phyloP scores from a whole-genome alignment of 257 asterid genomes.

The Solanum medicagineum region DNA sequence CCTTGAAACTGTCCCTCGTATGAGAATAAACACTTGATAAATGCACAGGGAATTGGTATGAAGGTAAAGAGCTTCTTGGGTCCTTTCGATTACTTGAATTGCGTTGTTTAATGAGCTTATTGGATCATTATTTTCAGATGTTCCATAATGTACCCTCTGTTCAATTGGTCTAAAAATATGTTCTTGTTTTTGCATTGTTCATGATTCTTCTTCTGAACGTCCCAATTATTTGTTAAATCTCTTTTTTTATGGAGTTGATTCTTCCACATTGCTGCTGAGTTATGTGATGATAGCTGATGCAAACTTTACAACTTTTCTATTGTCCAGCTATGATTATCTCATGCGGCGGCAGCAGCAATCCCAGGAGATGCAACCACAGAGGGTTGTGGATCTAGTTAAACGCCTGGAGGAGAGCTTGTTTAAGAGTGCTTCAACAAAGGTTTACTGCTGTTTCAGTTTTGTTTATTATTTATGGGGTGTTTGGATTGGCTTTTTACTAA shows the following conservation, averaged over 20 bases:
- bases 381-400: conserved; percentile 50
- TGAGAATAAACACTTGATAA: not conserved
- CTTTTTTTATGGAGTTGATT: not conserved
- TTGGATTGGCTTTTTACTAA: too few relatives aligned
- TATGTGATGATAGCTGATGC: not conserved
- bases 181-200: not conserved
- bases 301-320: conserved; percentile 10
- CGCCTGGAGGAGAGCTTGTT: conserved; percentile 75
- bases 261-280: not conserved
- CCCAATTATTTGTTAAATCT: not conserved
- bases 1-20: not conserved
- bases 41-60: not conserved
- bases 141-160: not conserved
- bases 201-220: not conserved
- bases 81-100: not conserved
- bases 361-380: conserved; percentile 45
- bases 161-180: not conserved
- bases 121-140: not conserved
- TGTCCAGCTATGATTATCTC: conserved; percentile 50
- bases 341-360: conserved; percentile 53
- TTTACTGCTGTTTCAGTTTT: conserved; percentile 11
- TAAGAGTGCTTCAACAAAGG: conserved; percentile 76
- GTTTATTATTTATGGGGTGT: not conserved
- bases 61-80: not conserved
- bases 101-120: not conserved